Base-by-base conservation (phyloP, 1,284 basidiomycete species). In the Trichosporon sp. region DNA sequence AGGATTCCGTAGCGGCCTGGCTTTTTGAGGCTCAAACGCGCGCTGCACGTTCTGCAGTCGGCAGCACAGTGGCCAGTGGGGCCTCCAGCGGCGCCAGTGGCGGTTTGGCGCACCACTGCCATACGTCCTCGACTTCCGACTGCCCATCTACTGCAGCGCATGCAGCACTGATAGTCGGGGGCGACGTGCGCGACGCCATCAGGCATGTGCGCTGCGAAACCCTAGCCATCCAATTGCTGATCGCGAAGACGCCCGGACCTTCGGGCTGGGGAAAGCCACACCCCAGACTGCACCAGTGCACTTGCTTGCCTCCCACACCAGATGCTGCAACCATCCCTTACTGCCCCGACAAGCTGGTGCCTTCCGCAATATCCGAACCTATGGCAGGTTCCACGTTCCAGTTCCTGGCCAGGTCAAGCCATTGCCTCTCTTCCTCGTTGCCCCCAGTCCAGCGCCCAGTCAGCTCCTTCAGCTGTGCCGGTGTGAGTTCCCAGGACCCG, bases 361-460 rank as follows among this genome's bases (percentile, higher is more conserved):
- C 56, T n/a, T 36, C 56, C 32, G 33, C n/a, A 19, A 23, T 5
- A 19, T 57, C 56, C 56, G 21, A 33, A 25, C 32, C 56, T 23
- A 57, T 21, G 13, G 59, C 40, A 2, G 66, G 66, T 52, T 68
- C 66, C 27, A 68, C 61, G 34, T 68, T 68, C 66, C 66, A 68
- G 8, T 57, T 65, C 21, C 64, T 40, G 21, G 66, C 66, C 25
- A 68, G 62, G 9, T 37, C 60, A 3, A 68, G 64, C 66, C 66
- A 68, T n/a, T 54, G 49, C 31, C 49, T 54, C 27, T 54, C 49
- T 27, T 54, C 49, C 49, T 54, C 49, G 29, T 29, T 54, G 25
- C 49, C 49, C 19, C 49, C 49, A 14, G 49, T 54, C 49, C 49
- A 54, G 49, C 49, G 49, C n/a, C 66, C 60, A 10, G 66, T 62